phyloP scores from a whole-genome alignment of 2,329 filamentous ascomycete genomes.

The Stachybotrys echinatus region DNA sequence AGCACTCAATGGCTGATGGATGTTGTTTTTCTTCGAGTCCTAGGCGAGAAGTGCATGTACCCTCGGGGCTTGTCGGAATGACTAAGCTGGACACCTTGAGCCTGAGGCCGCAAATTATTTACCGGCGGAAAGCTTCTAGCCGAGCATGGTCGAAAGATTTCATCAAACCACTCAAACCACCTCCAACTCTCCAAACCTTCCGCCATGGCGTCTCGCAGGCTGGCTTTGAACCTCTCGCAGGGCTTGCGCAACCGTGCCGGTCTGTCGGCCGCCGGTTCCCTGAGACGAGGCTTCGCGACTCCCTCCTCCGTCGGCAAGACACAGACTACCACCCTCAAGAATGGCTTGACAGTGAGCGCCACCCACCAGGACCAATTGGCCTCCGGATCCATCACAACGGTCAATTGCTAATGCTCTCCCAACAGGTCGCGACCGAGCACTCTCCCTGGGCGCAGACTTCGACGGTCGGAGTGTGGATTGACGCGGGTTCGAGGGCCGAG shows the following conservation, averaged over 20 bases:
- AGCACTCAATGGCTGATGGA: too few relatives aligned
- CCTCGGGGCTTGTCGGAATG: conserved; percentile 38
- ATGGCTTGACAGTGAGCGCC: conserved; percentile 82
- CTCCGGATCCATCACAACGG: conserved; percentile 12
- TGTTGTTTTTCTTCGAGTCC: too few relatives aligned
- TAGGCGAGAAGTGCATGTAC: not conserved
- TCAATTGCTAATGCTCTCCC: conserved; percentile 16
- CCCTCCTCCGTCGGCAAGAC: conserved; percentile 79
- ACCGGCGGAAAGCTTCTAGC: conserved; percentile 37
- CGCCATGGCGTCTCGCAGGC: conserved; percentile 91
- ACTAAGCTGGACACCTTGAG: conserved; percentile 30
- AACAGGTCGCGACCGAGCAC: conserved; percentile 92
- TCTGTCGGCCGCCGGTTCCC: conserved; percentile 69
- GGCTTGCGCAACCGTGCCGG: conserved; percentile 83
- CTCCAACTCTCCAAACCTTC: conserved; percentile 43
- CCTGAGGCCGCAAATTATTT: conserved; percentile 38
- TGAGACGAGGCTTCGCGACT: conserved; percentile 86
- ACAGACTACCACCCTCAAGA: conserved; percentile 92
- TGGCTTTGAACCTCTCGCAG: conserved; percentile 90
- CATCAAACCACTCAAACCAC: conserved; percentile 53
- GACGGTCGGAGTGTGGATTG: conserved; percentile 98
- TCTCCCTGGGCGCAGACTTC: conserved; percentile 98
- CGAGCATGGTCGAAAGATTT: conserved; percentile 40
- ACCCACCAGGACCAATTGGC: conserved; percentile 31
- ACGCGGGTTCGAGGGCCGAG: conserved; percentile 96